These are phyloP conservation scores for Arthroderma sp. DNA, from an alignment of 2,329 filamentous ascomycete species.

Conservation along the genomic window DNA sequence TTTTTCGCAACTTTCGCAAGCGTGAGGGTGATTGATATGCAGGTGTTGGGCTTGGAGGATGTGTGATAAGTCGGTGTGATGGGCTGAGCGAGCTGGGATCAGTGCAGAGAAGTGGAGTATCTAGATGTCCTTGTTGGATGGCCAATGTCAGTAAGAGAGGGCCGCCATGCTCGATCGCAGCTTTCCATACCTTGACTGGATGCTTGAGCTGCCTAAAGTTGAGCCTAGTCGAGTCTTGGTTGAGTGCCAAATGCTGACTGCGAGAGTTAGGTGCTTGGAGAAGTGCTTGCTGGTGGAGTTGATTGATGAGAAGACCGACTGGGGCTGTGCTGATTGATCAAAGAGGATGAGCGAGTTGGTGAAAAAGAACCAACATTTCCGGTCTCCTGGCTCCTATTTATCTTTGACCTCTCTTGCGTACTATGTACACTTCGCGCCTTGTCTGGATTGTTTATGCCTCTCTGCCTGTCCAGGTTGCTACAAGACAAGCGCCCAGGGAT, in stretches of 20 bases:
- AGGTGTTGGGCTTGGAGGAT: not conserved
- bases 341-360: not conserved
- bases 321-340: not conserved
- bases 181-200: not conserved
- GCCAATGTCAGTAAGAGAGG: not conserved
- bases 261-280: not conserved
- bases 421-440: not conserved
- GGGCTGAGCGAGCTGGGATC: not conserved
- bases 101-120: conserved; percentile 1
- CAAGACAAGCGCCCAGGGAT: not conserved
- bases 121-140: not conserved
- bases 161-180: not conserved
- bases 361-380: not conserved
- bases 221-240: not conserved
- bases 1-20: not conserved
- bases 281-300: not conserved
- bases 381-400: not conserved
- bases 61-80: conserved; percentile 5
- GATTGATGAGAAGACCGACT: not conserved
- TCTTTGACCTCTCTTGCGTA: not conserved
- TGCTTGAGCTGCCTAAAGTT: not conserved
- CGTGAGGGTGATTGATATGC: not conserved
- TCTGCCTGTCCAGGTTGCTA: not conserved
- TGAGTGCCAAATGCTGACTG: not conserved
- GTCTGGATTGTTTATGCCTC: not conserved